Evolutionary conservation across 257 asterid genomes (phyloP).

Genomic region (Handroanthus guayacan): DNA sequence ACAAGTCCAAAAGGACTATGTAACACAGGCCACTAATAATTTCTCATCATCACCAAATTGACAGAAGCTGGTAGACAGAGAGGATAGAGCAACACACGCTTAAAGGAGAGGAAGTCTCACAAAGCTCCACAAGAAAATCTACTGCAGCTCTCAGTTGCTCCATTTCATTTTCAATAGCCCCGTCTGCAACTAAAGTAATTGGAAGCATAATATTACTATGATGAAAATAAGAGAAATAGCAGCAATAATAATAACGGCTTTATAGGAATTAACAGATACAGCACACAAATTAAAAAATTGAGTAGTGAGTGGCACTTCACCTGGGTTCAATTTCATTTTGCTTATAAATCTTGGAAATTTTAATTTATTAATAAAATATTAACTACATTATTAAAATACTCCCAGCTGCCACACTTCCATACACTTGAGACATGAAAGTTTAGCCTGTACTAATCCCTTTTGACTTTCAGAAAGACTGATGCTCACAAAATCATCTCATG

Average conservation of each 20-base stretch:
- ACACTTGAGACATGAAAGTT: neutral
- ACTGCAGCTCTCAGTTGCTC: conserved; percentile 81
- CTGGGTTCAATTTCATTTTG: neutral
- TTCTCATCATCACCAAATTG: conserved; percentile 27
- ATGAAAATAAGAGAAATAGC: neutral
- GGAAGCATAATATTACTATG: neutral
- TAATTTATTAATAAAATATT: neutral
- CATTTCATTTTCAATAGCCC: conserved; percentile 50
- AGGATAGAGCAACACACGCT: conserved; percentile 55
- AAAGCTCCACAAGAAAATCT: conserved; percentile 94
- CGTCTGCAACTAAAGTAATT: conserved; percentile 48
- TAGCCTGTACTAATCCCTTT: conserved; percentile 5
- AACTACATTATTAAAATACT: neutral
- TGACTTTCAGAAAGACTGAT: neutral
- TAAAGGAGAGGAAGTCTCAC: conserved; percentile 59
- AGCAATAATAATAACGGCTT: conserved; percentile 2
- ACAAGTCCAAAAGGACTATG: conserved; percentile 25
- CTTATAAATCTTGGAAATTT: conserved; percentile 19
- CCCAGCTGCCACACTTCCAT: conserved; percentile 9
- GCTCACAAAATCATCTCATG: neutral
- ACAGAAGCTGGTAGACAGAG: conserved; percentile 25
- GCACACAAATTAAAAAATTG: neutral
- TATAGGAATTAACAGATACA: conserved; percentile 22
- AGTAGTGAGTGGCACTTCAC: conserved; percentile 5
- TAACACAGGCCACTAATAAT: conserved; percentile 10